Percentiles rank a stretch among this genome's conserved stretches.
Conservation (phyloP, 345 rosid genomes). For the Excoecaria agallocha region DNA sequence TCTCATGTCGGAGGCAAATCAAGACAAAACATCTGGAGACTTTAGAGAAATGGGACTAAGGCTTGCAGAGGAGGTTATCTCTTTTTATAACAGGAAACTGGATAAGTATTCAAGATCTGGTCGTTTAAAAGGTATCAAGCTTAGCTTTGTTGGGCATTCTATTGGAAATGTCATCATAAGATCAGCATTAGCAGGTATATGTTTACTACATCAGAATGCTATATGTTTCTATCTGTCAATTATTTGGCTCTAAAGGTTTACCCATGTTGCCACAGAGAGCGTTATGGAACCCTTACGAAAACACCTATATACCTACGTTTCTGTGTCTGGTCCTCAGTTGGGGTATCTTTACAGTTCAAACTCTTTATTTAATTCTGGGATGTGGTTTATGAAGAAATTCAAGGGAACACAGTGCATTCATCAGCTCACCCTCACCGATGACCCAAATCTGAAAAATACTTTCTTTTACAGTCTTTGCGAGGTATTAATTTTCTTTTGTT, state of each 20-base stretch:
- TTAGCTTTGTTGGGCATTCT: constrained; percentile 96
- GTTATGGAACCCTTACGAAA: constrained; percentile 79
- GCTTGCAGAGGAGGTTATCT: constrained; percentile 78
- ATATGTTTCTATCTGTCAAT: neutral
- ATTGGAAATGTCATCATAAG: constrained; percentile 88
- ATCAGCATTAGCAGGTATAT: constrained; percentile 77
- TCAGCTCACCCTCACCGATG: constrained; percentile 95
- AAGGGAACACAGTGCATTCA: constrained; percentile 89
- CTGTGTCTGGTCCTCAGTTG: constrained; percentile 91
- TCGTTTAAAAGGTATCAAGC: constrained; percentile 57
- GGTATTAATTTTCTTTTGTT: constrained; percentile 31
- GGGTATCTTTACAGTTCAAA: constrained; percentile 93
- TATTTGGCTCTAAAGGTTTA: constrained; percentile 12
- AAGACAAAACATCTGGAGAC: constrained; percentile 89
- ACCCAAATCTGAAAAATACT: constrained; percentile 68
- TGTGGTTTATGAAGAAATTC: constrained; percentile 90
- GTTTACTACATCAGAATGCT: constrained; percentile 16
- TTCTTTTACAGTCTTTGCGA: constrained; percentile 81
- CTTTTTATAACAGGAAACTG: constrained; percentile 74
- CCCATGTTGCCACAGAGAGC: constrained; percentile 53
- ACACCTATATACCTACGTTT: constrained; percentile 66
- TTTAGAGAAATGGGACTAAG: constrained; percentile 93
- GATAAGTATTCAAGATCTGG: constrained; percentile 66
- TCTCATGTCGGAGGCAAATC: constrained; percentile 93
- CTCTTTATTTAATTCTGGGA: constrained; percentile 87